Percentiles rank a stretch among this genome's conserved stretches.
Conservation (phyloP, 345 rosid genomes). For the Eucalyptus curtisii region DNA sequence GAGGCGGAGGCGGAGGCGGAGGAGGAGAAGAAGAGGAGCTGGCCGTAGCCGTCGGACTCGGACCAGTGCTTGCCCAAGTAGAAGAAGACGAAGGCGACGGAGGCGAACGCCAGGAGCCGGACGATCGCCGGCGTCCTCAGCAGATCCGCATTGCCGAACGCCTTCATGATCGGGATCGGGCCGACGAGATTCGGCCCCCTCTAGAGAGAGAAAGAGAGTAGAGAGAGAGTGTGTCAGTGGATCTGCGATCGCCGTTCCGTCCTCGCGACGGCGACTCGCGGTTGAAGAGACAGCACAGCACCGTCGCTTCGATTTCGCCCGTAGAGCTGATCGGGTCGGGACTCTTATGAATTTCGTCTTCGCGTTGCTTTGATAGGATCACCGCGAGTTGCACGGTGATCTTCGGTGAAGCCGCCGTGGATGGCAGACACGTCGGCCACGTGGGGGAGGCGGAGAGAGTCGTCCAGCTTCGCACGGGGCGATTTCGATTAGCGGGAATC, state of each 20-base stretch:
- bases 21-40: conserved; percentile 71
- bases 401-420: not conserved
- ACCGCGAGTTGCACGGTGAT: not conserved
- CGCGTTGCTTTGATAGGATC: not conserved
- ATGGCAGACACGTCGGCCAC: not conserved
- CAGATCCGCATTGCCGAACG: conserved; percentile 14
- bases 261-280: not conserved
- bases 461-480: not conserved
- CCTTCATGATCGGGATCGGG: conserved; percentile 27
- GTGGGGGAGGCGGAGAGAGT: not conserved
- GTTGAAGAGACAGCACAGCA: not conserved
- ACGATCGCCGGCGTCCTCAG: conserved; percentile 22
- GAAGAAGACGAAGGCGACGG: conserved; percentile 59
- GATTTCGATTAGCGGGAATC: not conserved
- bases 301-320: not conserved
- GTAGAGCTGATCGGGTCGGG: no score
- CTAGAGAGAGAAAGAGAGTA: not conserved
- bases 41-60: conserved; percentile 52
- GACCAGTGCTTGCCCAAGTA: conserved; percentile 89
- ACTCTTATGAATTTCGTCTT: not conserved
- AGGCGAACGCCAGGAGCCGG: conserved; percentile 33
- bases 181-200: not conserved
- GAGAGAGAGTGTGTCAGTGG: not conserved
- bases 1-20: not conserved
- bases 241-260: not conserved